Conservation (phyloP, 805 yeast species). For the Myxozyma sirexii region DNA sequence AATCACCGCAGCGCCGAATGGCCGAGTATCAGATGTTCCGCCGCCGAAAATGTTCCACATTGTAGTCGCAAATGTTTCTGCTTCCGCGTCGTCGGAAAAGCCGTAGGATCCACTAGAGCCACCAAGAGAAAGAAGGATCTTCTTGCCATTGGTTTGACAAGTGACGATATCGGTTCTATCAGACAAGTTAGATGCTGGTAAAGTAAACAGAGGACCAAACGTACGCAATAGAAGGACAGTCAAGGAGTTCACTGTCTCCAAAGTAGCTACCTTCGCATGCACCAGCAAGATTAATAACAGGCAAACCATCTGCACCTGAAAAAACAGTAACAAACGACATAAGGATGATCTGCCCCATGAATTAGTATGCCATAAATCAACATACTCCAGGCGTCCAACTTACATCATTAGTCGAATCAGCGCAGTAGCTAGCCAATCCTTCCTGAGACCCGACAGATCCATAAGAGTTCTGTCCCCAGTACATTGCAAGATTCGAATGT, state of each 20-base stretch:
- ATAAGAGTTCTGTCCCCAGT: slow-evolving; percentile 90
- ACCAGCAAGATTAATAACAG: slow-evolving; percentile 60
- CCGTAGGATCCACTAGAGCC: slow-evolving; percentile 60
- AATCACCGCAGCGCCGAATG: slow-evolving; percentile 58
- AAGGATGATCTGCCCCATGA: slow-evolving; percentile 64
- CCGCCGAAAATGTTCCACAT: slow-evolving; percentile 57
- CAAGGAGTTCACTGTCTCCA: slow-evolving; percentile 45
- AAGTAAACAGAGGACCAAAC: background rate
- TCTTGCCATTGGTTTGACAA: slow-evolving; percentile 75
- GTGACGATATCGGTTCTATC: slow-evolving; percentile 57
- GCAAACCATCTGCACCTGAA: slow-evolving; percentile 46
- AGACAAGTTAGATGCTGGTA: background rate
- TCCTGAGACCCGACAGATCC: slow-evolving; percentile 49
- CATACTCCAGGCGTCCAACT: slow-evolving; percentile 56
- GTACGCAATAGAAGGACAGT: slow-evolving; percentile 51
- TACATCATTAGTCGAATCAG: slow-evolving; percentile 64
- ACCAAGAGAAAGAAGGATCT: slow-evolving; percentile 66
- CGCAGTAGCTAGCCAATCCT: slow-evolving; percentile 60
- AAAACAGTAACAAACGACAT: slow-evolving; percentile 67
- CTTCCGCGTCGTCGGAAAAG: slow-evolving; percentile 51
- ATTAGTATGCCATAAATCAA: slow-evolving; percentile 37
- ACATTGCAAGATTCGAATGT: slow-evolving; percentile 67
- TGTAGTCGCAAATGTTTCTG: slow-evolving; percentile 48
- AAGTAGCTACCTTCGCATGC: slow-evolving; percentile 46
- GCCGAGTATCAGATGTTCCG: slow-evolving; percentile 39